Base-by-base conservation (phyloP, 2,329 filamentous ascomycete species). In the Fusarium bactridioides region DNA sequence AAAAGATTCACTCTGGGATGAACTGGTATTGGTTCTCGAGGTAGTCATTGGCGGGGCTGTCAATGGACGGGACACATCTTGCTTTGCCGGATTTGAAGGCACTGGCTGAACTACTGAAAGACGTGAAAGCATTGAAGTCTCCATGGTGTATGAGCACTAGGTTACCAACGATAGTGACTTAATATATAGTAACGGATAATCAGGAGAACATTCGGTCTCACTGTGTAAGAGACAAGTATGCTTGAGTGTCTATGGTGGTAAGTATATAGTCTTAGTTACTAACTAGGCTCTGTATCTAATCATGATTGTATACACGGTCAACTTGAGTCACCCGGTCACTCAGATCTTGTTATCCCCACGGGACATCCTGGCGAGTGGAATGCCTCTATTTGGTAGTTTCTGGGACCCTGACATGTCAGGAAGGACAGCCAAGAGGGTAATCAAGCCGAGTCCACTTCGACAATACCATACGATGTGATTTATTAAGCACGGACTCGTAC, bases 11-110 rank as follows among this genome's bases (percentile, higher is more conserved):
- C 71, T 73, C 38, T 82, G 80, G 10, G 81, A 80, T 5, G 82
- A 81, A 6, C 83, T 81, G 0, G 81, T 81, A 35, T 83, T 82
- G 0, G 79, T 83, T 61, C 83, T 80, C 1, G 82, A 78, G 6
- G 84, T 75, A 31, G 79, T 81, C 61, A 78, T 82, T 40, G 79
- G 78, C 7, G 84, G 83, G 4, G 76, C 71, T 19, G 75, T 74
- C 27, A 77, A 75, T 21, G 74, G 78, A 43, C 62, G 69, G 58
- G 68, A 73, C 23, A 69, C 62, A 40, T 76, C 74, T 35, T 77
- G 68, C 23, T 54, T 64, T 23, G 59, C 66, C 4, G 75, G 65
- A 16, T 63, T 70, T 54, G 45, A 29, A 51, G 64, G 61, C 12
- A 70, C 57, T 44, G 80, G 78, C 53, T 80, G 75, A 10, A 83